Base-by-base conservation (phyloP, 176 grass and related monocot species). In the Oropetium thomaeum region DNA sequence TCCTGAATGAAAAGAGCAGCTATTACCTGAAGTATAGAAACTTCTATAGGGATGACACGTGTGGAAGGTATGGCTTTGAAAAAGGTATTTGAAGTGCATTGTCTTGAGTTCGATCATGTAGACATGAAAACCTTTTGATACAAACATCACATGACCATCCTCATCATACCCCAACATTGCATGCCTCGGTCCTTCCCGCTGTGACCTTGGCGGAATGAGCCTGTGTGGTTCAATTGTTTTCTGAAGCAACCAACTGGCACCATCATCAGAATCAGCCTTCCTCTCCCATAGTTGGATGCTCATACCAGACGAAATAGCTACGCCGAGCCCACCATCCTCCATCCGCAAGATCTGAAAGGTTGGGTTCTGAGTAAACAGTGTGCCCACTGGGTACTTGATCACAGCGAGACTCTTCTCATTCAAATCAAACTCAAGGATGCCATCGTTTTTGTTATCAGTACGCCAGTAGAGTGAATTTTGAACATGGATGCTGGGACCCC, bases 91-190 rank as follows among this genome's bases (percentile, higher is more conserved):
- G 35, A 73, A 19, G 35, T 58, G 34, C 25, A 57, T 20, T 41
- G 71, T 41, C 16, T 73, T 33, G 37, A 73, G 52, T 25, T 73
- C n/a, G 35, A 73, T 73, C 71, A 58, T 73, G 71, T 41, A 58
- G 35, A 58, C 3, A 51, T 51, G 47, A 37, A 20, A 16, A n/a
- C n/a, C n/a, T n/a, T n/a, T 41, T 2, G 34, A 29, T 17, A 73
- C 26, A 29, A 26, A 73, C 14, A 73, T 41, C 15, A 51, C 52
- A 73, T 39, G 28, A 52, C 5, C 58, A 39, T 73, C 71, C 35
- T 73, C 71, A 41, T 73, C 52, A 73, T 58, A 73, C 35, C 71
- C 71, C 16, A 40, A 4, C 27, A 73, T 58, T 0, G 51, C 2
- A 10, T 23, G 44, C 35, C 16, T 22, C 25, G 0, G n/a, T n/a